Percentiles rank a stretch among this genome's conserved stretches.
These are phyloP conservation scores for Cenchrus purpureus DNA, from an alignment of 176 grass and related monocot species.

Conservation along the genomic window DNA sequence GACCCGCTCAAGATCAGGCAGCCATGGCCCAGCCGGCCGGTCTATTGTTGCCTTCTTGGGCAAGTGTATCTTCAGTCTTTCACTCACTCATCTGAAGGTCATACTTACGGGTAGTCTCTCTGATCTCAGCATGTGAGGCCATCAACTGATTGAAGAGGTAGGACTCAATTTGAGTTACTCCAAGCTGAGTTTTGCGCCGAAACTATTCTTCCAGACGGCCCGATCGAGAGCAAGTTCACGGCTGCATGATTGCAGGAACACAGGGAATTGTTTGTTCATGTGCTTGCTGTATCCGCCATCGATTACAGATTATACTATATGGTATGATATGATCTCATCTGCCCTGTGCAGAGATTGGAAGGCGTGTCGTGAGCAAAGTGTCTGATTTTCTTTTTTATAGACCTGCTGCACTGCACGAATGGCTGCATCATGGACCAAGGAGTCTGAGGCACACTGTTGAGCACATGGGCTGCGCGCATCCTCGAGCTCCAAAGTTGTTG, in stretches of 20 bases:
- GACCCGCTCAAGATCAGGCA: neutral
- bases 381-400: neutral
- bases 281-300: no score
- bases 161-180: no score
- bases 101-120: no score
- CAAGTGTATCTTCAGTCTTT: neutral
- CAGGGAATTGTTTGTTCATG: no score
- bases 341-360: no score
- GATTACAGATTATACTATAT: no score
- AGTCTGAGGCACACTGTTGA: neutral
- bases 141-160: neutral
- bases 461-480: neutral
- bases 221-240: no score
- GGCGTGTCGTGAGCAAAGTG: neutral
- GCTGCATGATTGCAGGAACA: no score
- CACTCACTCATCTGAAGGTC: neutral
- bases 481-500: conserved; percentile 1
- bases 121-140: no score
- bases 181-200: no score
- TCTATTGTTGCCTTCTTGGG: neutral
- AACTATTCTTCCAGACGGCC: no score
- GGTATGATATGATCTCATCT: no score
- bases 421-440: conserved; percentile 15
- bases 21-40: neutral
- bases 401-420: neutral